These are phyloP conservation scores for Dinochytrium kinnereticum DNA, from an alignment of 371 early-diverging fungal genomes.

Conservation along the genomic window DNA sequence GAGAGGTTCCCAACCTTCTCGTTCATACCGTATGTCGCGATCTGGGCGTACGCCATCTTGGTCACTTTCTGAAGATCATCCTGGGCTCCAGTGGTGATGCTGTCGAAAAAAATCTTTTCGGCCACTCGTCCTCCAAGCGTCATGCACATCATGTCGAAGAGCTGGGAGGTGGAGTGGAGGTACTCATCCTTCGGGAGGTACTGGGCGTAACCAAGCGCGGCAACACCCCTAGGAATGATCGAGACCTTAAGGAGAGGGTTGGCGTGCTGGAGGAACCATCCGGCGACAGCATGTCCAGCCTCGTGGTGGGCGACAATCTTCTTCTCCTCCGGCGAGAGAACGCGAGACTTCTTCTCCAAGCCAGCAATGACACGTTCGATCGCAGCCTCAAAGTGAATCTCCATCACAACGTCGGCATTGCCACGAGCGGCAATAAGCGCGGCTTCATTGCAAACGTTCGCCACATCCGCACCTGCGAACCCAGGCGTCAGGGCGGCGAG, in stretches of 20 bases:
- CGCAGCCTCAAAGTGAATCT: constrained; percentile 94
- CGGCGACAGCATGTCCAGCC: constrained; percentile 98
- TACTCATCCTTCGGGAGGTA: constrained; percentile 98
- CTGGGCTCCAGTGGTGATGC: constrained; percentile 88
- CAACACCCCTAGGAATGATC: constrained; percentile 96
- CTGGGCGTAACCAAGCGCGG: constrained; percentile 98
- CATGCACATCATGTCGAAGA: constrained; percentile 97
- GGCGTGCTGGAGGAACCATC: constrained; percentile 96
- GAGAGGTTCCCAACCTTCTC: constrained; percentile 83
- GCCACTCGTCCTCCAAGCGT: constrained; percentile 95
- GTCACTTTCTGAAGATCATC: constrained; percentile 98
- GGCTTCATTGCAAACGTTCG: constrained; percentile 99
- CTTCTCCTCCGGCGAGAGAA: constrained; percentile 97
- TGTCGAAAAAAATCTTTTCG: constrained; percentile 92
- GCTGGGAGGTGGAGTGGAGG: constrained; percentile 88
- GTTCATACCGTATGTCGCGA: constrained; percentile 96
- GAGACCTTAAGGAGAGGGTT: constrained; percentile 97
- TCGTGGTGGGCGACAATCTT: constrained; percentile 99
- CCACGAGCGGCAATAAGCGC: constrained; percentile 97
- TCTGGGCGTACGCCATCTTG: constrained; percentile 94
- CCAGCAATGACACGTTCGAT: constrained; percentile 99
- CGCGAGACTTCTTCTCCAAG: constrained; percentile 94
- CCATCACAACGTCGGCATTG: constrained; percentile 75
- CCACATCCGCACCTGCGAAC: constrained; percentile 96
- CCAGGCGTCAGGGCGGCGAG: constrained; percentile 96